phyloP scores from a whole-genome alignment of 2,329 filamentous ascomycete genomes.

The Fusarium sp. region DNA sequence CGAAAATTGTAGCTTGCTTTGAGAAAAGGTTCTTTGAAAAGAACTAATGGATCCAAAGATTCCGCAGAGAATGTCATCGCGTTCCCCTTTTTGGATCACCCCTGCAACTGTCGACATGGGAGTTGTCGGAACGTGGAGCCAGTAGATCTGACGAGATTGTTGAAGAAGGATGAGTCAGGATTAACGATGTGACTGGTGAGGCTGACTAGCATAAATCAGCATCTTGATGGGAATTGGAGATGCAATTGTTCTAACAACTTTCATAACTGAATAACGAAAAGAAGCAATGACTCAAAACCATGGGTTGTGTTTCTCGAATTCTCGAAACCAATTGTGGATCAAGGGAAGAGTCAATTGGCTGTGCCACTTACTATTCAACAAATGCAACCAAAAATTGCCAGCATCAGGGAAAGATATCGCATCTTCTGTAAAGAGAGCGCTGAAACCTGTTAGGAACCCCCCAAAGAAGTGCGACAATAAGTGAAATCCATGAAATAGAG shows the following conservation, averaged over 20 bases:
- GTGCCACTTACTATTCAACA: neutral
- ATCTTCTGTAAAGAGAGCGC: neutral
- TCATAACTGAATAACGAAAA: neutral
- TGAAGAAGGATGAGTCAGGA: constrained; percentile 10
- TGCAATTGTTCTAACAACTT: neutral
- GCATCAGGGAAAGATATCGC: neutral
- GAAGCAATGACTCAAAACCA: neutral
- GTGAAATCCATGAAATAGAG: neutral
- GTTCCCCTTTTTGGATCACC: constrained; percentile 20
- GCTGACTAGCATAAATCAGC: constrained; percentile 4
- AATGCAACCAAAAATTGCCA: neutral
- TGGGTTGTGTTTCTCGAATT: constrained; percentile 2
- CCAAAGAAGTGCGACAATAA: neutral
- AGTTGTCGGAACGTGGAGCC: constrained; percentile 1
- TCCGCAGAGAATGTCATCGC: constrained; percentile 23
- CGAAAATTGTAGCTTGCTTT: constrained; percentile 6
- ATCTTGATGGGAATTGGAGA: neutral
- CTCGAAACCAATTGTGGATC: constrained; percentile 19
- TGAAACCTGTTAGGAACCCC: neutral
- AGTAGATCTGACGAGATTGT: constrained; percentile 1
- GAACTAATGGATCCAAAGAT: neutral
- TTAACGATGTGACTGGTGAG: neutral
- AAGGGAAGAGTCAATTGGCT: neutral
- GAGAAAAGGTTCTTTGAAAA: neutral
- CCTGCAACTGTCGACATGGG: neutral